Percentiles rank a stretch among this genome's conserved stretches.
Evolutionary conservation across 352 stramenopile genomes (phyloP).

Genomic region (Pythium apleroticum): DNA sequence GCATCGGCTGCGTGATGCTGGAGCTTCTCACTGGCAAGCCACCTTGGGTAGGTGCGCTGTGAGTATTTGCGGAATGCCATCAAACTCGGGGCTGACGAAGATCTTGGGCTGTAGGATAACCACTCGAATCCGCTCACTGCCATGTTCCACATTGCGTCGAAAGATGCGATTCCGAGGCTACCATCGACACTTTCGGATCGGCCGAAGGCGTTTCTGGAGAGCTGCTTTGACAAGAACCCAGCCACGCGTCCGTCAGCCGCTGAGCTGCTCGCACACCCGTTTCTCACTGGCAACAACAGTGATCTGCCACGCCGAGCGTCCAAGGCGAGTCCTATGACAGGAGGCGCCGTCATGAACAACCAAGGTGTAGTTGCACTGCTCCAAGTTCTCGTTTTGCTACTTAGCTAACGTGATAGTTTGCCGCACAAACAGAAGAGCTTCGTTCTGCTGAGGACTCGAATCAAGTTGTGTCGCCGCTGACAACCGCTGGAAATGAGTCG

Average conservation of each 20-base stretch:
- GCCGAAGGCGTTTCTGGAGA: constrained; percentile 45
- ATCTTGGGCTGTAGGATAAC: constrained; percentile 40
- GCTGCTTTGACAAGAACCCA: constrained; percentile 69
- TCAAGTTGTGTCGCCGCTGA: neutral
- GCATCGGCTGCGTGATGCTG: constrained; percentile 86
- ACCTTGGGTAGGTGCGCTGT: constrained; percentile 60
- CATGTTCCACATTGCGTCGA: constrained; percentile 84
- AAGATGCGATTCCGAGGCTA: constrained; percentile 48
- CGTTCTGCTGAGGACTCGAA: neutral
- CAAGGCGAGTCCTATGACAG: neutral
- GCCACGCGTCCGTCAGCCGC: constrained; percentile 68
- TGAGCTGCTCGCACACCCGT: constrained; percentile 80
- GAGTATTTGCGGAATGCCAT: neutral
- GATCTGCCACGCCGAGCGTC: neutral
- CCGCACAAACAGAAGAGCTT: neutral
- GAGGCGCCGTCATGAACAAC: neutral
- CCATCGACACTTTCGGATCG: constrained; percentile 39
- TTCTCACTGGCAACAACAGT: constrained; percentile 26
- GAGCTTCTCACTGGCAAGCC: constrained; percentile 89
- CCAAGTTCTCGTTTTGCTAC: neutral
- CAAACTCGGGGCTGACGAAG: neutral
- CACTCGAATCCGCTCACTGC: constrained; percentile 75
- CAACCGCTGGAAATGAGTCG: neutral
- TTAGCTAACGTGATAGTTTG: neutral
- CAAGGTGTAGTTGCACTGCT: neutral